These are phyloP conservation scores for Suillus tomentosus DNA, from an alignment of 768 basidiomycete species.

Conservation along the genomic window DNA sequence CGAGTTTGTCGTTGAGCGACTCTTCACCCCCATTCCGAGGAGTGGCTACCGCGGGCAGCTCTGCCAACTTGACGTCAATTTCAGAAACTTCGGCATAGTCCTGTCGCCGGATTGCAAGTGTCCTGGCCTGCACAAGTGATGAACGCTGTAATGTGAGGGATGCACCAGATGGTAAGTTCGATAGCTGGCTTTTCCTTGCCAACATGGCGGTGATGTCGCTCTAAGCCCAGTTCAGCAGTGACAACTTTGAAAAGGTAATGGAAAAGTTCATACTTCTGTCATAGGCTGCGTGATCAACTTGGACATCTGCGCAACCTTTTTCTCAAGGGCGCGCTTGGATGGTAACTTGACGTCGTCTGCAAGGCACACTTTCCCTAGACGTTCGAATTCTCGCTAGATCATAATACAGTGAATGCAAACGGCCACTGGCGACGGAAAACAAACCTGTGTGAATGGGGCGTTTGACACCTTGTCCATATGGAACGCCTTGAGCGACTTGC, in stretches of 20 bases:
- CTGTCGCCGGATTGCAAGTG: constrained; percentile 72
- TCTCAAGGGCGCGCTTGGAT: constrained; percentile 62
- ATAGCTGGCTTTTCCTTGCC: constrained; percentile 58
- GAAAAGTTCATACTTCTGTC: constrained; percentile 67
- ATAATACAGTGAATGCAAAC: constrained; percentile 10
- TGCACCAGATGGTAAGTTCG: constrained; percentile 34
- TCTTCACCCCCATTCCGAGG: constrained; percentile 30
- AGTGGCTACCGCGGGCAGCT: constrained; percentile 37
- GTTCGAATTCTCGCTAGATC: constrained; percentile 71
- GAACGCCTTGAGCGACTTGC: constrained; percentile 60
- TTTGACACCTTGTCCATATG: constrained; percentile 91
- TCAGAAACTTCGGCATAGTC: constrained; percentile 63
- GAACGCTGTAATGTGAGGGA: constrained; percentile 58
- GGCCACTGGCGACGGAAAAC: constrained; percentile 26
- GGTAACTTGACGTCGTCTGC: constrained; percentile 66
- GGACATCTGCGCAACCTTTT: constrained; percentile 63
- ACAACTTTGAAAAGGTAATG: constrained; percentile 11
- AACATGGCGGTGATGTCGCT: constrained; percentile 82
- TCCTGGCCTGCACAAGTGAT: constrained; percentile 67
- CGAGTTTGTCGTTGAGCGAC: constrained; percentile 52
- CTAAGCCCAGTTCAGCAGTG: constrained; percentile 41
- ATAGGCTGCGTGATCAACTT: constrained; percentile 60
- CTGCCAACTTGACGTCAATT: constrained; percentile 67
- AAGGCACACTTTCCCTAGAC: constrained; percentile 47
- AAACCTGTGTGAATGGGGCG: constrained; percentile 58